Evolutionary conservation across 495 filamentous ascomycete species (phyloP).

Genomic region (Neurospora pannonica): DNA sequence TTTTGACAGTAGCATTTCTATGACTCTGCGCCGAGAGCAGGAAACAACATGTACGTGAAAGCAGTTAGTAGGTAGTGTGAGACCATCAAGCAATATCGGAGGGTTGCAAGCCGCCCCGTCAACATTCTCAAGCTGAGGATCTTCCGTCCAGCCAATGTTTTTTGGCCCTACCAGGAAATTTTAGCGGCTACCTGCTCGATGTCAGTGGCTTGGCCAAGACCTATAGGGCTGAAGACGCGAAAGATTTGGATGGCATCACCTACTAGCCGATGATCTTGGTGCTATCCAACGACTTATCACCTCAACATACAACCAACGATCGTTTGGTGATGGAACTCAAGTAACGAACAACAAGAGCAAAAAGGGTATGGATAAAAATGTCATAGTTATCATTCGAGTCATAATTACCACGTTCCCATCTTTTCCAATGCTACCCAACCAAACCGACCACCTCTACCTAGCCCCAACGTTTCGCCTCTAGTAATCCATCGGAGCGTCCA

Average conservation of each 20-base stretch:
- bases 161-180: background rate
- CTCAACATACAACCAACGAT: too few relatives aligned
- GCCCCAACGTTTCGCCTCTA: constrained; percentile 11
- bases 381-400: background rate
- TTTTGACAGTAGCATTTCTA: background rate
- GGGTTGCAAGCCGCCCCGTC: background rate
- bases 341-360: background rate
- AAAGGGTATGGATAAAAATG: background rate
- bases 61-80: background rate
- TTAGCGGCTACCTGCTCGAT: background rate
- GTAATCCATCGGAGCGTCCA: constrained; percentile 28
- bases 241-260: background rate
- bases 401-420: background rate
- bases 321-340: too few relatives aligned
- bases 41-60: background rate
- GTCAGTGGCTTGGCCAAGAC: background rate
- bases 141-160: background rate
- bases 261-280: background rate
- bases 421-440: background rate
- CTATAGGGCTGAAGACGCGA: background rate
- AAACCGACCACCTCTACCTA: background rate
- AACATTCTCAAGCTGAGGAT: background rate
- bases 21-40: background rate
- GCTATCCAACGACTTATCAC: too few relatives aligned
- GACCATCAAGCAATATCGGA: background rate